A percentile compares a stretch with the other conserved stretches of the same genome.
These are phyloP conservation scores for Fusarium irregulare DNA, from an alignment of 2,329 filamentous ascomycete species.

Conservation along the genomic window DNA sequence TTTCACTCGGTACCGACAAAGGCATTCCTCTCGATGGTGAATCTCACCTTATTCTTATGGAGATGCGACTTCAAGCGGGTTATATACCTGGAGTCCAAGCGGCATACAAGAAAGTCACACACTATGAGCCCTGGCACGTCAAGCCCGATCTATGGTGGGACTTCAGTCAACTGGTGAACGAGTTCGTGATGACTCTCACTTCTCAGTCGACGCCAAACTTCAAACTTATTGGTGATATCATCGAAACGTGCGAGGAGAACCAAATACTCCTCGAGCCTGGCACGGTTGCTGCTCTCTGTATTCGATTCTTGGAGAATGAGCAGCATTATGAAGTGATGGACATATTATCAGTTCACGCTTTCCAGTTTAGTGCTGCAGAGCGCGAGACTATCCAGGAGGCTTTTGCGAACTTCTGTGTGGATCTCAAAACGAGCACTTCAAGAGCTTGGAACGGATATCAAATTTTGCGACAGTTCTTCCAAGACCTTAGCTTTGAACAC, in stretches of 20 bases:
- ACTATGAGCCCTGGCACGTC: conserved; percentile 51
- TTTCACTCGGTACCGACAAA: conserved; percentile 73
- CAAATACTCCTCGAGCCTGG: conserved; percentile 76
- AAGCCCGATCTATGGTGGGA: conserved; percentile 60
- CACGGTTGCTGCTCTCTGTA: conserved; percentile 79
- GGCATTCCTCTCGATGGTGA: conserved; percentile 73
- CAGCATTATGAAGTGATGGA: conserved; percentile 85
- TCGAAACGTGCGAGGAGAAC: conserved; percentile 77
- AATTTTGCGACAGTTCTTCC: conserved; percentile 72
- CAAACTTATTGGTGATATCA: conserved; percentile 76
- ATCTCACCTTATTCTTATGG: conserved; percentile 80
- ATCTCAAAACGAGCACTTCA: conserved; percentile 70
- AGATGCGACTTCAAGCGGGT: conserved; percentile 77
- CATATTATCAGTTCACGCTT: conserved; percentile 79
- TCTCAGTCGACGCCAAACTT: conserved; percentile 70
- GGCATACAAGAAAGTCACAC: conserved; percentile 65
- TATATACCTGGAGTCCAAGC: conserved; percentile 77
- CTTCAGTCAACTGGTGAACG: conserved; percentile 74
- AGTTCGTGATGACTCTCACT: conserved; percentile 77
- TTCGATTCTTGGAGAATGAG: conserved; percentile 78
- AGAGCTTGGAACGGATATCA: conserved; percentile 74
- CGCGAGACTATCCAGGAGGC: conserved; percentile 73
- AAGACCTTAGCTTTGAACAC: conserved; percentile 71
- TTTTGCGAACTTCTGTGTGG: conserved; percentile 75
- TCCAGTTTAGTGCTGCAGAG: conserved; percentile 76